Evolutionary conservation across 768 basidiomycete genomes (phyloP), one percentile per base, ranked within the genome.

Genomic region (Cystofilobasidium ferigula): DNA sequence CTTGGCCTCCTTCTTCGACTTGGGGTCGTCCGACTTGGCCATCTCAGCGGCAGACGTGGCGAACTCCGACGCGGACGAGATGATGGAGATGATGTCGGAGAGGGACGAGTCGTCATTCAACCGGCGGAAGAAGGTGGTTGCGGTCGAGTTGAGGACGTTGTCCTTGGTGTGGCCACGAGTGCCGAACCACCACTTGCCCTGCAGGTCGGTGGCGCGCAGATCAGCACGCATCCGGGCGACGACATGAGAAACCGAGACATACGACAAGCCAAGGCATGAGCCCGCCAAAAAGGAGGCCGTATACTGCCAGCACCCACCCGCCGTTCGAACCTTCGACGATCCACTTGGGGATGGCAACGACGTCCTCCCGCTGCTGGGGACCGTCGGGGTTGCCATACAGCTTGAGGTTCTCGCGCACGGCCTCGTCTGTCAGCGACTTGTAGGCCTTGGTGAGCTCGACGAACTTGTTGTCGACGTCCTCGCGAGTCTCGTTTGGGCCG

Each of bases 181-280:
- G 5, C 90, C 89, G 73, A 97, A 99, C 95, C 95, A 99, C 95
- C 95, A 98, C 38, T 85, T 83, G 18, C 90, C 87, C 85, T 86
- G 71, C 10, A 47, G 3, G 38, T 40, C 38, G 38, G 9, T 9
- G 16, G 9, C 38, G 38, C 38, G 9, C 38, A 16, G 38, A 48
- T 48, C 9, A 48, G 14, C 9, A 9, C 47, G 26, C n/a, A 26
- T 48, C 13, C 47, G 14, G 4, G 40, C 13, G 8, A 7, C 24
- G 30, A 67, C 45, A 20, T 69, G 36, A 54, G 18, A 22, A 8
- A 28, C 14, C 22, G 42, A 62, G 28, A 78, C 80, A 56, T 73
- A 84, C 88, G 61, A 99, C 94, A 54, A 94, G 79, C 43, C 81
- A 82, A 30, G 95, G 95, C 26, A 99, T 81, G 1, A 85, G 81